Evolutionary conservation across 2,329 filamentous ascomycete species (phyloP).

Genomic region (Ceratocystis huliohia): DNA sequence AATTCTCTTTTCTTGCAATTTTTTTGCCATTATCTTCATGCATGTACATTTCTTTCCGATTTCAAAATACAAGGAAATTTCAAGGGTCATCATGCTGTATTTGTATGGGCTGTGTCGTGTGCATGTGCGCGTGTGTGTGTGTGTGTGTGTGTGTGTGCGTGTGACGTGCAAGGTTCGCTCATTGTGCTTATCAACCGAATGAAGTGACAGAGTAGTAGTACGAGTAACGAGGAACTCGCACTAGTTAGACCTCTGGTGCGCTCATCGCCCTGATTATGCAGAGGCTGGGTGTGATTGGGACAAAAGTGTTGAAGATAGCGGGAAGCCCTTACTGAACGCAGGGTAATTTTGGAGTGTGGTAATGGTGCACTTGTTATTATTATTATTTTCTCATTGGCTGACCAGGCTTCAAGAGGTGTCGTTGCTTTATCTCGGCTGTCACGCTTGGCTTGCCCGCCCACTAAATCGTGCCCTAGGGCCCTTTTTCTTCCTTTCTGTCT

Average conservation of each 20-base stretch:
- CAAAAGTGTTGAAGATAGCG: neutral
- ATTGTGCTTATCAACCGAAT: too few species aligned
- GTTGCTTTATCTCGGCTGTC: constrained; percentile 12
- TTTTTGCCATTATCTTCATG: too few species aligned
- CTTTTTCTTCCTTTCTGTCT: constrained; percentile 5
- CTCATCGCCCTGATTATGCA: neutral
- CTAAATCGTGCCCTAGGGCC: constrained; percentile 5
- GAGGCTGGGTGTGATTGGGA: neutral
- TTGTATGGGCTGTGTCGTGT: too few species aligned
- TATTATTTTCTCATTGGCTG: neutral
- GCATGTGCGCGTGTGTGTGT: too few species aligned
- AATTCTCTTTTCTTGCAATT: too few species aligned
- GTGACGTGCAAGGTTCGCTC: too few species aligned
- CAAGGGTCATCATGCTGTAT: too few species aligned
- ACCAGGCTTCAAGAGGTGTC: constrained; percentile 8
- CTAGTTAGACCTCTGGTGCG: neutral
- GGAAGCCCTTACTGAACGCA: neutral
- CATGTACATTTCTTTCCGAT: too few species aligned
- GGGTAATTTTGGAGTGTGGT: neutral
- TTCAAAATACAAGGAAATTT: too few species aligned
- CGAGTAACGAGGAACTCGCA: too few species aligned
- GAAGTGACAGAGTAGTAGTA: too few species aligned
- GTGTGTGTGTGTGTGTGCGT: too few species aligned
- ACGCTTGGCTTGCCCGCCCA: constrained; percentile 4
- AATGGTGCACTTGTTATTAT: neutral